These are phyloP conservation scores for Graphilbum ipis-grandicollis DNA, from an alignment of 2,329 filamentous ascomycete genomes.

Conservation along the genomic window DNA sequence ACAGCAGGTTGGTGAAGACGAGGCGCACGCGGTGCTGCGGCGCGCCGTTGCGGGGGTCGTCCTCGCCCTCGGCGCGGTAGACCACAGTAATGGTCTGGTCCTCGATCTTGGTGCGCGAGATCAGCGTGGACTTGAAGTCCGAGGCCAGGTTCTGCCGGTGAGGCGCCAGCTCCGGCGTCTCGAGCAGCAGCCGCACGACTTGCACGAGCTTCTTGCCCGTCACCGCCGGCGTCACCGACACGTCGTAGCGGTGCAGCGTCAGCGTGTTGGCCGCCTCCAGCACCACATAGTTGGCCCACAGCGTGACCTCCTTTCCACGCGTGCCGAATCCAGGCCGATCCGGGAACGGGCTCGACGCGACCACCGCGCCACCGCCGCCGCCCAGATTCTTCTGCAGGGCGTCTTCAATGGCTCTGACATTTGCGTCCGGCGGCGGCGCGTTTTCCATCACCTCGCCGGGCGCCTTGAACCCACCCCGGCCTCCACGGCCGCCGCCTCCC, in stretches of 20 bases:
- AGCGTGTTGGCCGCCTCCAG: slow-evolving; percentile 19
- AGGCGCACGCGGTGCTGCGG: slow-evolving; percentile 11
- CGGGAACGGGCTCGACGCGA: slow-evolving; percentile 17
- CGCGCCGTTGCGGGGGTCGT: slow-evolving; percentile 10
- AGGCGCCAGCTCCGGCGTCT: slow-evolving; percentile 8
- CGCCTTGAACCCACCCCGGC: no score
- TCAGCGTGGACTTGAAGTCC: slow-evolving; percentile 19
- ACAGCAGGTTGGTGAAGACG: slow-evolving; percentile 11
- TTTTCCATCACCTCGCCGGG: no score
- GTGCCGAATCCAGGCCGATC: slow-evolving; percentile 31
- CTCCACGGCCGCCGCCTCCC: background rate
- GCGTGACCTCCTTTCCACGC: slow-evolving; percentile 20
- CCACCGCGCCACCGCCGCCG: background rate
- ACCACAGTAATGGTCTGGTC: slow-evolving; percentile 3
- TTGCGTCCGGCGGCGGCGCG: slow-evolving; percentile 1
- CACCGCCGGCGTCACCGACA: slow-evolving; percentile 7
- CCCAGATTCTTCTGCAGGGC: slow-evolving; percentile 1
- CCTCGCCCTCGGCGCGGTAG: slow-evolving; percentile 15
- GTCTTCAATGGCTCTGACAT: slow-evolving; percentile 4
- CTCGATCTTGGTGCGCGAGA: slow-evolving; percentile 12
- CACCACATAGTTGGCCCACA: slow-evolving; percentile 39
- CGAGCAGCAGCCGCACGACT: slow-evolving; percentile 7
- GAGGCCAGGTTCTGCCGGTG: slow-evolving; percentile 8
- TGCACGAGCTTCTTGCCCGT: slow-evolving; percentile 19
- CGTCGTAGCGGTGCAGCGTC: slow-evolving; percentile 23